phyloP scores from a whole-genome alignment of 2,329 filamentous ascomycete species.

The Stachybotrys chlorohalonatus region DNA sequence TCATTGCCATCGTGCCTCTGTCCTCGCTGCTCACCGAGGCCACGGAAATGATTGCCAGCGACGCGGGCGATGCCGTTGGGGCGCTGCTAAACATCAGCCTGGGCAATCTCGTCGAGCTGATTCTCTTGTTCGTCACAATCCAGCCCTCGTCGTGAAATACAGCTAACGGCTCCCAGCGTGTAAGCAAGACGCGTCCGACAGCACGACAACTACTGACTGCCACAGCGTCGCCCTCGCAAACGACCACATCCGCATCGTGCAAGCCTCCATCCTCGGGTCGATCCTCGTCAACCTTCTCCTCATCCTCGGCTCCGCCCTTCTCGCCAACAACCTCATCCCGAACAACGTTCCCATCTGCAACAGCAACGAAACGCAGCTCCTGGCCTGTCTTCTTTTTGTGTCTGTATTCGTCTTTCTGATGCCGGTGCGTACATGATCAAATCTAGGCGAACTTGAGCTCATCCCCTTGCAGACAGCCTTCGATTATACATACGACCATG shows the following conservation, averaged over 20 bases:
- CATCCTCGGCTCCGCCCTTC: conserved; percentile 67
- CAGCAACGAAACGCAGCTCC: conserved; percentile 21
- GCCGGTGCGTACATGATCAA: conserved; percentile 14
- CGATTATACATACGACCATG: conserved; percentile 36
- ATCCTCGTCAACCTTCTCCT: conserved; percentile 69
- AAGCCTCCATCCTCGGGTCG: conserved; percentile 67
- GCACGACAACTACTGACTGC: conserved; percentile 7
- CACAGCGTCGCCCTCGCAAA: conserved; percentile 38
- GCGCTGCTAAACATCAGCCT: conserved; percentile 54
- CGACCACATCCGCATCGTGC: conserved; percentile 65
- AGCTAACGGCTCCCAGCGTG: conserved; percentile 23
- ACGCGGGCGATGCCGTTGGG: conserved; percentile 49
- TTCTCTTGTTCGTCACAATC: conserved; percentile 37
- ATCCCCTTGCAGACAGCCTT: conserved; percentile 27
- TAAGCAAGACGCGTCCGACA: conserved; percentile 11
- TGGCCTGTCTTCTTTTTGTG: conserved; percentile 26
- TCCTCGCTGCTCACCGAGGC: conserved; percentile 49
- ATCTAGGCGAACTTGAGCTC: neutral
- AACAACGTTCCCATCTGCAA: conserved; percentile 51
- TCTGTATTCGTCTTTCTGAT: conserved; percentile 29
- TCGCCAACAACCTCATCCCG: conserved; percentile 58
- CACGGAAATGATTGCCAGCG: conserved; percentile 48
- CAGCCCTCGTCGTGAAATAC: conserved; percentile 1
- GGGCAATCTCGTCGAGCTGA: conserved; percentile 54
- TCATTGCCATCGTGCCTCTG: conserved; percentile 49